These are phyloP conservation scores for Phytophthora gonapodyides DNA, from an alignment of 352 stramenopile species.

Conservation along the genomic window DNA sequence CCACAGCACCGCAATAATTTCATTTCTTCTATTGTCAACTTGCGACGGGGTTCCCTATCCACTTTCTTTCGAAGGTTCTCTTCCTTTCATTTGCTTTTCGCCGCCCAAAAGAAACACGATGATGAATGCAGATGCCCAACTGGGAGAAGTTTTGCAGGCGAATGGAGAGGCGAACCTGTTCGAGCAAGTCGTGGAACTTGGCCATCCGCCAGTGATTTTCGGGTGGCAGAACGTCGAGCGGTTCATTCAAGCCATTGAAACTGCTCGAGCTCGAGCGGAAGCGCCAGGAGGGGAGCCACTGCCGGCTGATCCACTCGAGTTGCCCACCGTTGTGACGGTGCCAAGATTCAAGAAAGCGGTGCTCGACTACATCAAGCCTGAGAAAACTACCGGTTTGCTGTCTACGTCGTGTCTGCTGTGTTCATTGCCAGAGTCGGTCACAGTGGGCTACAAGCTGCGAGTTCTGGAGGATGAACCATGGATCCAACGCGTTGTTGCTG, in stretches of 20 bases:
- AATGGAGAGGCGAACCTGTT: slow-evolving; percentile 19
- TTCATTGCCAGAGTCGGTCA: slow-evolving; percentile 17
- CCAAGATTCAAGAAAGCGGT: slow-evolving; percentile 32
- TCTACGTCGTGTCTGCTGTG: slow-evolving; percentile 23
- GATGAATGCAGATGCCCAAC: too few species aligned
- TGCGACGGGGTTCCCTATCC: too few species aligned
- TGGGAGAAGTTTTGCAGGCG: slow-evolving; percentile 28
- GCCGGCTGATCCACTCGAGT: slow-evolving; percentile 12
- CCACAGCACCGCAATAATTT: too few species aligned
- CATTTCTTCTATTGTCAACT: too few species aligned
- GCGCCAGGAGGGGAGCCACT: not conserved
- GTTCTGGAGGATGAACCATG: slow-evolving; percentile 1
- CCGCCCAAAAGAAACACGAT: too few species aligned
- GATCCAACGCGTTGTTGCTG: slow-evolving; percentile 1
- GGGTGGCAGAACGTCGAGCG: slow-evolving; percentile 18
- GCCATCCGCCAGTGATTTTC: slow-evolving; percentile 15
- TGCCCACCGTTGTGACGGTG: slow-evolving; percentile 22
- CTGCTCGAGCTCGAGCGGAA: not conserved
- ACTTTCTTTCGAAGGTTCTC: too few species aligned
- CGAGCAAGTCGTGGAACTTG: slow-evolving; percentile 18
- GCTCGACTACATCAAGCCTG: slow-evolving; percentile 15
- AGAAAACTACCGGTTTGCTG: not conserved
- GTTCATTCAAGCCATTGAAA: slow-evolving; percentile 29
- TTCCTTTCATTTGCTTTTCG: too few species aligned
- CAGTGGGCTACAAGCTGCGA: slow-evolving; percentile 12